Conservation (phyloP, 2,329 filamentous ascomycete genomes). For the Colletotrichum coccodes region DNA sequence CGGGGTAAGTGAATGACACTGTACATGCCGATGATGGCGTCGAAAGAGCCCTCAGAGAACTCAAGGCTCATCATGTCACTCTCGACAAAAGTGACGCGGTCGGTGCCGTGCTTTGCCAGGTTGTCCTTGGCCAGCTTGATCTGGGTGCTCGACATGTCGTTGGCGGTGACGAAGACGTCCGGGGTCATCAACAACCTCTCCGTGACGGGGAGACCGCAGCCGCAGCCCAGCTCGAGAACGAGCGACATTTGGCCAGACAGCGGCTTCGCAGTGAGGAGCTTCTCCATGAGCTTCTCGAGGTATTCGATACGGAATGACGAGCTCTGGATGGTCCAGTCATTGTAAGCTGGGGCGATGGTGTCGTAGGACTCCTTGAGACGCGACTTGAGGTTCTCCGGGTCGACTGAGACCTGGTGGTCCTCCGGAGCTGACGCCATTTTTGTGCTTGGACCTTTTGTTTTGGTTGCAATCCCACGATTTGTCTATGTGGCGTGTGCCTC, state of each 20-base stretch:
- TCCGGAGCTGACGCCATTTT: constrained; percentile 10
- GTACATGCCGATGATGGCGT: constrained; percentile 63
- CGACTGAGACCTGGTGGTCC: neutral
- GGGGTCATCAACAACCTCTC: constrained; percentile 43
- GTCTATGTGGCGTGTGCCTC: neutral
- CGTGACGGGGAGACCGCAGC: constrained; percentile 49
- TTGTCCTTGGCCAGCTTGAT: constrained; percentile 39
- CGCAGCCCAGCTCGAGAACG: constrained; percentile 55
- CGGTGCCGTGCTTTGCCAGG: constrained; percentile 27
- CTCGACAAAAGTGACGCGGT: constrained; percentile 41
- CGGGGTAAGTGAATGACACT: constrained; percentile 65
- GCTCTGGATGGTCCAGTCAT: constrained; percentile 49
- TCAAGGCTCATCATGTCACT: constrained; percentile 51
- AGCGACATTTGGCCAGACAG: constrained; percentile 22
- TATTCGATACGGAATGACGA: constrained; percentile 44
- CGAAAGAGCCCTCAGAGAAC: constrained; percentile 47
- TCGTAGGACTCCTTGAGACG: constrained; percentile 52
- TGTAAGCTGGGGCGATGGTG: constrained; percentile 50
- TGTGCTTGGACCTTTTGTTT: neutral
- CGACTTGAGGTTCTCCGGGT: constrained; percentile 44
- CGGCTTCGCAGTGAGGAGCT: constrained; percentile 34
- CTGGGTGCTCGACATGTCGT: constrained; percentile 54
- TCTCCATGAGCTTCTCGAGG: constrained; percentile 43
- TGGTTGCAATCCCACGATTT: neutral
- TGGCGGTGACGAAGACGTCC: constrained; percentile 44